Base-by-base conservation (phyloP, 805 yeast genomes). In the Pichia thaimueangensis region DNA sequence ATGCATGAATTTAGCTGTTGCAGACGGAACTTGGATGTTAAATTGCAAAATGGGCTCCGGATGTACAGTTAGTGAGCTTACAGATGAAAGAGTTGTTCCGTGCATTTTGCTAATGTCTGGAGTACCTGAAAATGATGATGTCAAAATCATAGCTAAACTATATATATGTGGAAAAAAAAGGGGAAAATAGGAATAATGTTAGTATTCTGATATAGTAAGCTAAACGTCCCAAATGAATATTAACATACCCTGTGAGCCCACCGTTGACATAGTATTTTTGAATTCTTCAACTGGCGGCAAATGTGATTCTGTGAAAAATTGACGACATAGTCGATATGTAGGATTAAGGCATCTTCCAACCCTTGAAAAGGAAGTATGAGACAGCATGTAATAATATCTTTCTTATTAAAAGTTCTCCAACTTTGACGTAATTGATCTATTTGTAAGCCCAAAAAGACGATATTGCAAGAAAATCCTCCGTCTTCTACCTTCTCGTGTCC, bases 41-140 rank as follows among this genome's bases (percentile, higher is more conserved):
- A 91, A 89, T 54, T 86, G 93, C 1, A 91, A 55, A 41, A 89
- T 62, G 1, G 96, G 94, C 12, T 69, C 69, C 0, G 96, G 96
- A 37, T 72, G 68, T 23, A 88, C 74, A 0, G 95, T 80, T 12
- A 91, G 64, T 1, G 97, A 88, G 11, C 86, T 76, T 34, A 88
- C 86, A 1, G 96, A 86, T 3, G 96, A 84, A 2, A 91, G 67
- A 0, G 97, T 87, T 69, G 86, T 77, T 0, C 97, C 97, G 61
- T 73, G 82, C 30, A 70, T 62, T 36, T 54, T 36, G 35, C 55
- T 27, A 40, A 51, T 44, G 6, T 49, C 45, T n/a, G 51, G 40
- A 1, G 42, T 39, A 9, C 58, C 58, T n/a, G 41, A 35, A 12
- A 56, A 59, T 15, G 70, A 62, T 2, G 80, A 72, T 1, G 86